These are phyloP conservation scores for Anastatica hierochuntica DNA, from an alignment of 345 rosid species.

Conservation along the genomic window DNA sequence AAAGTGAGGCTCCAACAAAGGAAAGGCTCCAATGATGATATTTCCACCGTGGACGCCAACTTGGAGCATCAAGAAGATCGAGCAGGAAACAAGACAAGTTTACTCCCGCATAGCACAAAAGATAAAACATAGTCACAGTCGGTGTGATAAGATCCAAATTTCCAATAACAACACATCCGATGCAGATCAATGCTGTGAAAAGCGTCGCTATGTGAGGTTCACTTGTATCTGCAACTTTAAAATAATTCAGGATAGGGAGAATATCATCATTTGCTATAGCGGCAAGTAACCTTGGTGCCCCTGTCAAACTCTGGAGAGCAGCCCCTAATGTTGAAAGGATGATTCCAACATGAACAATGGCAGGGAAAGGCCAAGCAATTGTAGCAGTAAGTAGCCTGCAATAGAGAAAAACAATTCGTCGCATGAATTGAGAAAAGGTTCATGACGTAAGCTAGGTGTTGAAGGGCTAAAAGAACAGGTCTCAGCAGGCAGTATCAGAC, in stretches of 20 bases:
- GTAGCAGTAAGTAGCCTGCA: conserved; percentile 88
- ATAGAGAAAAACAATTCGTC: conserved; percentile 6
- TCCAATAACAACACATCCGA: conserved; percentile 86
- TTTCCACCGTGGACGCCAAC: conserved; percentile 99
- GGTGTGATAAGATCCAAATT: conserved; percentile 98
- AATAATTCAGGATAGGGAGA: conserved; percentile 92
- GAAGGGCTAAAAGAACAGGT: background rate
- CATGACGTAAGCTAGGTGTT: background rate
- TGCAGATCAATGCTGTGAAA: conserved; percentile 82
- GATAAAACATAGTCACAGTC: conserved; percentile 94
- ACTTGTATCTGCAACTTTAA: conserved; percentile 76
- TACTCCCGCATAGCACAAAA: conserved; percentile 91
- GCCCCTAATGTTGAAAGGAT: conserved; percentile 98
- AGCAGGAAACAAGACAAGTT: conserved; percentile 98
- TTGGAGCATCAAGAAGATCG: conserved; percentile 99
- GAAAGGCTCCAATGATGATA: conserved; percentile 99
- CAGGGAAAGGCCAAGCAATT: conserved; percentile 93
- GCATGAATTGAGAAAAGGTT: background rate
- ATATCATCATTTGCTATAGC: conserved; percentile 99
- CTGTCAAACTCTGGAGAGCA: conserved; percentile 95
- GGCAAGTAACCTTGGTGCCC: conserved; percentile 98
- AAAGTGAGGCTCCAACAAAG: conserved; percentile 81
- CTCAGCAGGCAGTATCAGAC: conserved; percentile 2
- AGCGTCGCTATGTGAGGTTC: conserved; percentile 91
- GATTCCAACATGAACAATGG: conserved; percentile 74